Evolutionary conservation across 164 flowering plant species (phyloP).

Genomic region (Berberis thunbergii): DNA sequence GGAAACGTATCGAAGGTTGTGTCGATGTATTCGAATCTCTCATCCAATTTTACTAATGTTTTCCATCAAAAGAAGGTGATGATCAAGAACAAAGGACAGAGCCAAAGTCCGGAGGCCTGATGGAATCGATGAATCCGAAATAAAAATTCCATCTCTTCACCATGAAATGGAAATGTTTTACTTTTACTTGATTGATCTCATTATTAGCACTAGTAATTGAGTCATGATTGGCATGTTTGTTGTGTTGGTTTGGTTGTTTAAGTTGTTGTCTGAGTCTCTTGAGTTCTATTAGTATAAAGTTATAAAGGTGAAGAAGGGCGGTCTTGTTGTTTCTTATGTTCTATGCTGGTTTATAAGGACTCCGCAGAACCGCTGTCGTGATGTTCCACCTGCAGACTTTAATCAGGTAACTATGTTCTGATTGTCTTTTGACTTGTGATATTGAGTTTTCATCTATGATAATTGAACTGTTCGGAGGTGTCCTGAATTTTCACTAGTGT

Average conservation of each 20-base stretch:
- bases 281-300: too few relatives aligned
- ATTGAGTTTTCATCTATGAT: too few relatives aligned
- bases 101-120: slow-evolving; percentile 1
- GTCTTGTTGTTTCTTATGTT: slow-evolving; percentile 3
- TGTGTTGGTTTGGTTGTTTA: neutral
- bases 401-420: slow-evolving; percentile 13
- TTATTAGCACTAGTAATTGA: neutral
- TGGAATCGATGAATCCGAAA: too few relatives aligned
- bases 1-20: slow-evolving; percentile 42
- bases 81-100: neutral
- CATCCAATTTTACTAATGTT: slow-evolving; percentile 27
- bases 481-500: too few relatives aligned
- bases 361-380: slow-evolving; percentile 4
- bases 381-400: slow-evolving; percentile 6
- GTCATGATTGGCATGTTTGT: neutral
- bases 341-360: slow-evolving; percentile 3
- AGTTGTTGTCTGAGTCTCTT: too few relatives aligned
- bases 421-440: neutral
- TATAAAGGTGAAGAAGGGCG: neutral
- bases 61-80: slow-evolving; percentile 16
- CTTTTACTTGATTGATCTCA: neutral
- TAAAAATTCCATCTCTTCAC: too few relatives aligned
- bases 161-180: too few relatives aligned
- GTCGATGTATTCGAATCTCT: slow-evolving; percentile 43
- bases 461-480: too few relatives aligned